Conservation (phyloP, 2,329 filamentous ascomycete genomes). For the Aspergillus sp. region DNA sequence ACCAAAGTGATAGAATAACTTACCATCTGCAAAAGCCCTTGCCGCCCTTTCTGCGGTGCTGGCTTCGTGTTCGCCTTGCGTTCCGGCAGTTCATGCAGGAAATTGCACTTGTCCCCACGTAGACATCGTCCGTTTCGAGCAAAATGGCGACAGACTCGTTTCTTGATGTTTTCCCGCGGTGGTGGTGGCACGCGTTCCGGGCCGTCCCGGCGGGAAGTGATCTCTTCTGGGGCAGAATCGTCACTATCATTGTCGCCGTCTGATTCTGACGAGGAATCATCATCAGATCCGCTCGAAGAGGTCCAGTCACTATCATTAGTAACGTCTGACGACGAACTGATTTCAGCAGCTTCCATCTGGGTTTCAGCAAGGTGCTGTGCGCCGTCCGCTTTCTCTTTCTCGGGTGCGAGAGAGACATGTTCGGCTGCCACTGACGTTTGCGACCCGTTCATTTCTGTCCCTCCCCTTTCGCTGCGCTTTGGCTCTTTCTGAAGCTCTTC, state of each 20-base stretch:
- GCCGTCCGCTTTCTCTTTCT: too few species aligned
- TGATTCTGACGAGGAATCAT: conserved; percentile 14
- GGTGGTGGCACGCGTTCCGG: conserved; percentile 35
- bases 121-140: conserved; percentile 34
- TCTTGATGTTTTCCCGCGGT: conserved; percentile 24
- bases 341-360: conserved; percentile 2
- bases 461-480: too few species aligned
- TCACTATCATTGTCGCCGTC: conserved; percentile 12
- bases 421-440: not conserved
- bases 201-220: conserved; percentile 32
- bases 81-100: conserved; percentile 32
- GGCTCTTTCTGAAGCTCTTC: conserved; percentile 17
- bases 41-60: conserved; percentile 21
- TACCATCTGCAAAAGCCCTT: conserved; percentile 39
- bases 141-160: conserved; percentile 34
- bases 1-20: conserved; percentile 6
- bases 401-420: not conserved
- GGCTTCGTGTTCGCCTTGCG: conserved; percentile 20
- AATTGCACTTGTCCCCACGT: conserved; percentile 36
- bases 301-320: conserved; percentile 29
- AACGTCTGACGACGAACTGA: conserved; percentile 9
- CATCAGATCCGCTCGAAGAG: conserved; percentile 30
- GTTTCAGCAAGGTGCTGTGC: not conserved
- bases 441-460: conserved; percentile 15
- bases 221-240: conserved; percentile 35